These are phyloP conservation scores for Dothidotthia symphoricarpi DNA, from an alignment of 2,329 filamentous ascomycete genomes.

Conservation along the genomic window DNA sequence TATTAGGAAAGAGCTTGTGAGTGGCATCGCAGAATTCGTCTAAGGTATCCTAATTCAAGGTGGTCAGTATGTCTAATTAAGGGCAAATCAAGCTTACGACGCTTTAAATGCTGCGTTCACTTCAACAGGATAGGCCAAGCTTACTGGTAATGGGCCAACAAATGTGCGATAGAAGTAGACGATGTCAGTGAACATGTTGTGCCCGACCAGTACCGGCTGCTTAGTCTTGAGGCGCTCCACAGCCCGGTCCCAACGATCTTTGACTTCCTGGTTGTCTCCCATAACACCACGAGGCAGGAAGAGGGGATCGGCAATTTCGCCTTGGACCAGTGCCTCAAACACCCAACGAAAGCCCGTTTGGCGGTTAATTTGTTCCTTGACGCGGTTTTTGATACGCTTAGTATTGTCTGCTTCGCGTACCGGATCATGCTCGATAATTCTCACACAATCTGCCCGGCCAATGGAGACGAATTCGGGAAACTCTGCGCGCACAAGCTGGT, in stretches of 20 bases:
- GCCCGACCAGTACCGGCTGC: conserved; percentile 57
- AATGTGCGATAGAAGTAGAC: conserved; percentile 64
- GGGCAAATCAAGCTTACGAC: too few species aligned
- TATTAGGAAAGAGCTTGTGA: conserved; percentile 54
- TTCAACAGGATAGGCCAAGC: too few species aligned
- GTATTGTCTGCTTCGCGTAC: conserved; percentile 46
- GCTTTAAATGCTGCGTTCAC: too few species aligned
- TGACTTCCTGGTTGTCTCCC: conserved; percentile 38
- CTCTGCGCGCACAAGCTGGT: conserved; percentile 64
- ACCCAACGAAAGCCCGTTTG: conserved; percentile 54
- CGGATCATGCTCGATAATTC: conserved; percentile 44
- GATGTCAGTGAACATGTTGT: conserved; percentile 65
- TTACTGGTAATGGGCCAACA: conserved; percentile 57
- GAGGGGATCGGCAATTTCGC: conserved; percentile 41
- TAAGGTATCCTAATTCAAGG: conserved; percentile 41
- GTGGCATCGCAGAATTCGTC: conserved; percentile 54
- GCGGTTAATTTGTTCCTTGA: conserved; percentile 42
- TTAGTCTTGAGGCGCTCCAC: conserved; percentile 46
- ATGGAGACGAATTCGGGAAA: conserved; percentile 52
- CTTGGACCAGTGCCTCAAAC: conserved; percentile 47
- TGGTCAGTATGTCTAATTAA: background rate
- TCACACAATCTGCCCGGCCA: conserved; percentile 45
- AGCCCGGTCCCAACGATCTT: conserved; percentile 41
- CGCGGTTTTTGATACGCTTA: conserved; percentile 37
- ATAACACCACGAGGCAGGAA: conserved; percentile 39